Base-by-base conservation (phyloP, 1,284 basidiomycete species). In the Macrocystidia cucumis region DNA sequence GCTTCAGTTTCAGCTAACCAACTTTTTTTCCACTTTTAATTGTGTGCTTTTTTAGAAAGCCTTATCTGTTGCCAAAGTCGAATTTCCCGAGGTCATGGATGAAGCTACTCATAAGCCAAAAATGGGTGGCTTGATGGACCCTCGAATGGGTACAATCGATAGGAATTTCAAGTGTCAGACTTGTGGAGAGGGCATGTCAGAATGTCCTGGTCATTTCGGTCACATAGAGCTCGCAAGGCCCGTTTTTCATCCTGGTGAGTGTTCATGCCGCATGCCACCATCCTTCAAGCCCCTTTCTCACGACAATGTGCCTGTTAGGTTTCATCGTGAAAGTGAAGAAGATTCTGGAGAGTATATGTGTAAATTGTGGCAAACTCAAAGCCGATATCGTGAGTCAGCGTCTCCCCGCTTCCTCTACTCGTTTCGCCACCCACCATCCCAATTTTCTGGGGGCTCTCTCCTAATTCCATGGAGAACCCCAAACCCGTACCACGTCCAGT, bases 261-360 rank as follows among this genome's bases (percentile, higher is more conserved):
- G n/a, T n/a, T n/a, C n/a, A n/a, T n/a, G n/a, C n/a, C 69, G 23
- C 12, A 16, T 4, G 24, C 19, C 25, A 17, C 35, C 40, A 9
- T 42, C 24, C 21, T 21, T 29, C 18, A n/a, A n/a, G n/a, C n/a
- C n/a, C n/a, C 6, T 26, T 3, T 22, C 20, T 13, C 21, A 9
- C 5, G 32, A 33, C 16, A 11, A 18, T 36, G 38, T 32, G 41
- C 9, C 17, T 37, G 30, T 40, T 33, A 92, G 92, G 96, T 35
- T 99, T 98, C 67, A 82, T 98, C 52, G 78, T 90, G 61, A 98
- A 98, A 78, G 92, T 98, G 60, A 99, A 99, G 72, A 98, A 99
- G 74, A 97, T 99, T 53, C 67, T 98, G 65, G 96, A 99, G 72
- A 90, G 87, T 64, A 91, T 98, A 50, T 98, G 96, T 71, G 89